phyloP scores from a whole-genome alignment of 2,329 filamentous ascomycete genomes.

The Colletotrichum sp. region DNA sequence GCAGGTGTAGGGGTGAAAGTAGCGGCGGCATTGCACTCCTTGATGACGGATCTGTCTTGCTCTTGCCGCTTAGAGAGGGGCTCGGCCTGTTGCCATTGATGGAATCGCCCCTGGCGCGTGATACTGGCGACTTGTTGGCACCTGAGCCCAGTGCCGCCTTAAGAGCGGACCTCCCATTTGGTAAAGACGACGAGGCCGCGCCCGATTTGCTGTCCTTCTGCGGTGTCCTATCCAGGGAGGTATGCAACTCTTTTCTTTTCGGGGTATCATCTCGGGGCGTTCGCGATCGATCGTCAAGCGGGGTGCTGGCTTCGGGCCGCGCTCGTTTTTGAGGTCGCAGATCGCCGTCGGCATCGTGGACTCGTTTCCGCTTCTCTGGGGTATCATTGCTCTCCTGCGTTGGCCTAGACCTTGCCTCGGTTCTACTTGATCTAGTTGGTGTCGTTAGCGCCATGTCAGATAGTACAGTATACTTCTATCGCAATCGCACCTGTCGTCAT shows the following conservation, averaged over 20 bases:
- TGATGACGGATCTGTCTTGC: conserved; percentile 39
- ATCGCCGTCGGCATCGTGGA: conserved; percentile 48
- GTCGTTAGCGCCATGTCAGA: background rate
- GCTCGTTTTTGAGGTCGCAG: conserved; percentile 51
- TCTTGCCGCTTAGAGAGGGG: conserved; percentile 36
- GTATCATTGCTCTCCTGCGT: conserved; percentile 23
- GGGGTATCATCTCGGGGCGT: conserved; percentile 37
- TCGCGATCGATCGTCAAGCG: conserved; percentile 35
- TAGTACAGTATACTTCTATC: background rate
- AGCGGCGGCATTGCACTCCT: conserved; percentile 54
- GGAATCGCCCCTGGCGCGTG: conserved; percentile 44
- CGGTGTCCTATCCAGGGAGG: conserved; percentile 31
- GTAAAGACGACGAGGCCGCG: conserved; percentile 30
- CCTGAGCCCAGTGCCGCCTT: conserved; percentile 31
- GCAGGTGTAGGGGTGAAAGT: conserved; percentile 57
- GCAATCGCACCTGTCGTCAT: conserved; percentile 33
- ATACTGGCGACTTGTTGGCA: conserved; percentile 38
- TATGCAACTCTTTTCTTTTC: conserved; percentile 32
- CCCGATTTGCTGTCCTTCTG: conserved; percentile 31
- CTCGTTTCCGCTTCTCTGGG: conserved; percentile 53
- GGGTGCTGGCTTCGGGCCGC: conserved; percentile 41
- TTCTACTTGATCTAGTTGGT: background rate
- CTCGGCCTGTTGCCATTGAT: conserved; percentile 47
- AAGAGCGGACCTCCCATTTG: conserved; percentile 40
- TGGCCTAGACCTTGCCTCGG: background rate